Evolutionary conservation across 805 yeast species (phyloP).

Genomic region (Kluyveromyces aestuarii): DNA sequence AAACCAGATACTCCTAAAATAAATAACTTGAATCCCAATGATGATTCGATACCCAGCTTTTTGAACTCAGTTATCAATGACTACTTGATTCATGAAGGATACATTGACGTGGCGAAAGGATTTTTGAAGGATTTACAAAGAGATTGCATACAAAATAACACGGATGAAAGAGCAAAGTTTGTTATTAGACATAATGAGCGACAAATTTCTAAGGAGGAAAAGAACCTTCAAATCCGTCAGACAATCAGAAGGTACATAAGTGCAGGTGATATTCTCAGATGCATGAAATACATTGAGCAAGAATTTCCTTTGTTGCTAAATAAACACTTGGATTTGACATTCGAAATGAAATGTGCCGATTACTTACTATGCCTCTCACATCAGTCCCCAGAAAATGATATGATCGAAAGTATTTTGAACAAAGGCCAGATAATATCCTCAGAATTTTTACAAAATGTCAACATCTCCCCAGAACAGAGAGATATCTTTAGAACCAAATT

Average conservation of each 20-base stretch:
- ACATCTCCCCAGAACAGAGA: slow-evolving; percentile 15
- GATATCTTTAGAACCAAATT: slow-evolving; percentile 31
- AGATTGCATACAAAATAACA: slow-evolving; percentile 16
- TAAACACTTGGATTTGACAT: slow-evolving; percentile 15
- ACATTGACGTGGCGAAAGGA: slow-evolving; percentile 42
- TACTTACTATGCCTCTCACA: slow-evolving; percentile 14
- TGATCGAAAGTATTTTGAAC: slow-evolving; percentile 12
- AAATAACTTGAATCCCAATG: slow-evolving; percentile 16
- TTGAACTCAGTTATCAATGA: slow-evolving; percentile 26
- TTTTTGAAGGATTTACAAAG: slow-evolving; percentile 37
- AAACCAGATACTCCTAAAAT: slow-evolving; percentile 17
- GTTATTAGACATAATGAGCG: slow-evolving; percentile 24
- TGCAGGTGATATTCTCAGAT: slow-evolving; percentile 38
- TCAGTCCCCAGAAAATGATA: slow-evolving; percentile 4
- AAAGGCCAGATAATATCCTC: slow-evolving; percentile 20
- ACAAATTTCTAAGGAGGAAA: slow-evolving; percentile 27
- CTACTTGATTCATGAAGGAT: slow-evolving; percentile 53
- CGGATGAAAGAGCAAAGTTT: slow-evolving; percentile 10
- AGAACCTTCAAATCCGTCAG: slow-evolving; percentile 35
- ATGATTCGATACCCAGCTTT: slow-evolving; percentile 21
- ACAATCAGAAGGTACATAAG: slow-evolving; percentile 35
- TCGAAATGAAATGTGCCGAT: slow-evolving; percentile 23
- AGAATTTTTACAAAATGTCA: slow-evolving; percentile 14
- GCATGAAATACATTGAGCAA: slow-evolving; percentile 29
- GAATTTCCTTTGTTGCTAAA: slow-evolving; percentile 21